These are phyloP conservation scores for Silene noctiflora DNA, from an alignment of 179 eudicot species.

Conservation along the genomic window DNA sequence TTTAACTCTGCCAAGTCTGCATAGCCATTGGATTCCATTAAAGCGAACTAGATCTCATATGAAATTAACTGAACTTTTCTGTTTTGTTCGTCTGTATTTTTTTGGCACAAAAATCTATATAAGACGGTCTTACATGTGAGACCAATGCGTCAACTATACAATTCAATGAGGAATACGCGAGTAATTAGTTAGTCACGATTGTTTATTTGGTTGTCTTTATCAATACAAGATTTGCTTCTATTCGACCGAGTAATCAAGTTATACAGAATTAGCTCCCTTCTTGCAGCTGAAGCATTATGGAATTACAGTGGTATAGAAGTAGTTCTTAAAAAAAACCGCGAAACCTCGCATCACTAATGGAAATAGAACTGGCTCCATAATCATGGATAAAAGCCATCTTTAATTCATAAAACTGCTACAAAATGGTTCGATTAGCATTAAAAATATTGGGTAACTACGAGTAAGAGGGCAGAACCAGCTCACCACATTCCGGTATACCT, in stretches of 20 bases:
- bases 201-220: background rate
- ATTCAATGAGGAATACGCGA: no score
- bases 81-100: background rate
- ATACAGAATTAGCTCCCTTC: no score
- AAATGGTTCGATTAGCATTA: background rate
- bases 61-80: background rate
- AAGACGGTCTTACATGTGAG: background rate
- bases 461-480: background rate
- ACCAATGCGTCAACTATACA: background rate
- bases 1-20: background rate
- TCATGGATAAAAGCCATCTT: background rate
- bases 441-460: background rate
- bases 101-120: background rate
- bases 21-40: background rate
- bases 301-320: no score
- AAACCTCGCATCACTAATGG: no score
- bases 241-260: background rate
- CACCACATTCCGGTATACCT: slow-evolving; percentile 7
- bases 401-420: background rate
- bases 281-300: no score
- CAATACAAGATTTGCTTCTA: background rate
- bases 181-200: background rate
- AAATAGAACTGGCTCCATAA: background rate
- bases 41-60: background rate
- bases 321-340: no score